These are phyloP conservation scores for Botrytis medusae DNA, from an alignment of 2,329 filamentous ascomycete species.

Conservation along the genomic window DNA sequence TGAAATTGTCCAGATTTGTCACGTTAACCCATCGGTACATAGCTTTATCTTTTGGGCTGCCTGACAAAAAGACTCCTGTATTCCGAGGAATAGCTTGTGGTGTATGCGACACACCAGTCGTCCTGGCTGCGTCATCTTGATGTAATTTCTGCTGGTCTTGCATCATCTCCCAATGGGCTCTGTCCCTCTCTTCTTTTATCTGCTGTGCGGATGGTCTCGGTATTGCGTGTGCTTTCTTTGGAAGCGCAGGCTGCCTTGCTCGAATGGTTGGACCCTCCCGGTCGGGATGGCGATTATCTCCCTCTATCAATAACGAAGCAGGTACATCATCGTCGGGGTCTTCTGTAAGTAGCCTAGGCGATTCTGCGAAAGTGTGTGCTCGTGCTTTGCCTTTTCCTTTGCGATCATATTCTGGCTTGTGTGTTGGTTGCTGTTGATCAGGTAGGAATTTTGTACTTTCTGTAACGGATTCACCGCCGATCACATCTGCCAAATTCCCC, in stretches of 20 bases:
- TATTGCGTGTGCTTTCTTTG: conserved; percentile 37
- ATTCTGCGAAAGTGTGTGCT: conserved; percentile 36
- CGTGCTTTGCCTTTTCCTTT: conserved; percentile 17
- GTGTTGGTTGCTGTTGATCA: conserved; percentile 24
- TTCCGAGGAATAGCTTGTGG: conserved; percentile 48
- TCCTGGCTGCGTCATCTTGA: conserved; percentile 39
- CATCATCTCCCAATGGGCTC: conserved; percentile 55
- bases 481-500: conserved; percentile 33
- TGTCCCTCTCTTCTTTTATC: conserved; percentile 36
- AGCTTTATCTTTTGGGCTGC: conserved; percentile 64
- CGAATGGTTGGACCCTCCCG: conserved; percentile 33
- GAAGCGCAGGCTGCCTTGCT: conserved; percentile 23
- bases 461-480: conserved; percentile 38
- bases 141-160: conserved; percentile 53
- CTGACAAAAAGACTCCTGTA: conserved; percentile 45
- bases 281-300: conserved; percentile 41
- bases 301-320: conserved; percentile 61
- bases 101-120: conserved; percentile 14
- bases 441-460: conserved; percentile 39
- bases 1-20: conserved; percentile 67
- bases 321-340: conserved; percentile 56
- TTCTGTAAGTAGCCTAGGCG: conserved; percentile 39
- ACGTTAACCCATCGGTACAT: conserved; percentile 75
- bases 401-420: neutral
- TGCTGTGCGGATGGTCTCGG: conserved; percentile 48